Base-by-base conservation (phyloP, 1,284 basidiomycete genomes). In the Leucoagaricus sp. region DNA sequence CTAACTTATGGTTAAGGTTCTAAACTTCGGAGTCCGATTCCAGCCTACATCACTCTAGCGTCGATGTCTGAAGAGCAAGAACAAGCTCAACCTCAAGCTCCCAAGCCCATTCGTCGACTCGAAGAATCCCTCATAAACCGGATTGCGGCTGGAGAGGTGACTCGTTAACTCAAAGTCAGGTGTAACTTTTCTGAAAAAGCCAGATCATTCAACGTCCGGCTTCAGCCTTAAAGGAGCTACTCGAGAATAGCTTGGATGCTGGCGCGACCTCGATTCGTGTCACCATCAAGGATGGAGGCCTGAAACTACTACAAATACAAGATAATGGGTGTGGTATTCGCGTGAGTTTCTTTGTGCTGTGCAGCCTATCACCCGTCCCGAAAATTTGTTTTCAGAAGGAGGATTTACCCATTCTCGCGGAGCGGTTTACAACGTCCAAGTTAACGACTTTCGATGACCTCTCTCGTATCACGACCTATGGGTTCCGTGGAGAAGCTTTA, bases 371-470 rank as follows among this genome's bases (percentile, higher is more conserved):
- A 38, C 38, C 55, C 50, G 1, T 2, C 8, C 7, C 46, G 13
- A 31, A 44, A 9, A 9, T 57, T 15, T 31, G 23, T 15, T 46
- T 53, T 1, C 57, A 85, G 83, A 83, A 80, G 75, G 54, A 73
- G 75, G 96, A 99, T 67, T 76, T 99, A 3, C 87, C 93, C 0
- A 88, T 99, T 15, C 81, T 99, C 1, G 96, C 96, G 49, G 92
- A 97, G 69, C 81, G 97, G 10, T 98, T 98, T 69, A 96, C 97
- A 9, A 99, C 97, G 0, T 97, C 94, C 2, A 99, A 99, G 69
- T 77, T 99, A 9, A 81, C 86, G 0, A 83, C 84, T 0, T 99
- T 96, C 67, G 87, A 91, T 9, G 97, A 99, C 69, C 72, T 99
- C 46, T 85, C 87, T 40, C 80, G 77, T n/a, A 81, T 99, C 47